Conservation (phyloP, 352 stramenopile species). For the Globisporangium splendens region DNA sequence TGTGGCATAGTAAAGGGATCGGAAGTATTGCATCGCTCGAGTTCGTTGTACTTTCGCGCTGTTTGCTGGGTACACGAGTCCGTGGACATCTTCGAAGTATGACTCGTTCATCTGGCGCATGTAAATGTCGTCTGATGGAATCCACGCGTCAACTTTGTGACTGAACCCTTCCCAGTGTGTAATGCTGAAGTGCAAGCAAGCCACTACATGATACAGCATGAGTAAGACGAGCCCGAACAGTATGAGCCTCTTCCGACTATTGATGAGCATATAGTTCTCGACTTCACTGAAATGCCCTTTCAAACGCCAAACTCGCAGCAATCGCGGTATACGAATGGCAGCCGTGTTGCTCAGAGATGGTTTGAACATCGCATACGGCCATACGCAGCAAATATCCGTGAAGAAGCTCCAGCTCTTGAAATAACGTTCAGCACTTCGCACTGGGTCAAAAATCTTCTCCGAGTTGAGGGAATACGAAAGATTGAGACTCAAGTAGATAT, state of each 20-base stretch:
- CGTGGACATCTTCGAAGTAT: slow-evolving; percentile 26
- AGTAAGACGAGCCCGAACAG: slow-evolving; percentile 36
- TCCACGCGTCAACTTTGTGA: slow-evolving; percentile 32
- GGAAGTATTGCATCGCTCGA: slow-evolving; percentile 46
- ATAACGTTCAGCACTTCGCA: slow-evolving; percentile 34
- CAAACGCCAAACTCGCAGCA: slow-evolving; percentile 34
- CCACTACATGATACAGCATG: slow-evolving; percentile 52
- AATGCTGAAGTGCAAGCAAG: slow-evolving; percentile 48
- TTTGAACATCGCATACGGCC: slow-evolving; percentile 36
- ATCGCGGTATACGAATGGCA: slow-evolving; percentile 25
- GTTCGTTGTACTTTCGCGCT: slow-evolving; percentile 26
- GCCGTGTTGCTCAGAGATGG: slow-evolving; percentile 15
- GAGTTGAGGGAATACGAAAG: slow-evolving; percentile 46
- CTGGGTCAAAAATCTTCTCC: slow-evolving; percentile 38
- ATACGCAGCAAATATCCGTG: slow-evolving; percentile 28
- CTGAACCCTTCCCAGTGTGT: slow-evolving; percentile 46
- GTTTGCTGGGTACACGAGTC: slow-evolving; percentile 14
- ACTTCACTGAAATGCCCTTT: slow-evolving; percentile 33
- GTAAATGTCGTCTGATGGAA: slow-evolving; percentile 41
- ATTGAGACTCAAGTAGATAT: slow-evolving; percentile 49
- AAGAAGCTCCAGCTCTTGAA: slow-evolving; percentile 26
- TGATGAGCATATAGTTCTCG: slow-evolving; percentile 34
- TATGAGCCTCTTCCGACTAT: slow-evolving; percentile 33
- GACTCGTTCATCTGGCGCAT: slow-evolving; percentile 31
- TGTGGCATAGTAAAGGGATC: slow-evolving; percentile 53